phyloP scores from a whole-genome alignment of 129 eudicot genomes.

The Chrysanthemum seticuspe region DNA sequence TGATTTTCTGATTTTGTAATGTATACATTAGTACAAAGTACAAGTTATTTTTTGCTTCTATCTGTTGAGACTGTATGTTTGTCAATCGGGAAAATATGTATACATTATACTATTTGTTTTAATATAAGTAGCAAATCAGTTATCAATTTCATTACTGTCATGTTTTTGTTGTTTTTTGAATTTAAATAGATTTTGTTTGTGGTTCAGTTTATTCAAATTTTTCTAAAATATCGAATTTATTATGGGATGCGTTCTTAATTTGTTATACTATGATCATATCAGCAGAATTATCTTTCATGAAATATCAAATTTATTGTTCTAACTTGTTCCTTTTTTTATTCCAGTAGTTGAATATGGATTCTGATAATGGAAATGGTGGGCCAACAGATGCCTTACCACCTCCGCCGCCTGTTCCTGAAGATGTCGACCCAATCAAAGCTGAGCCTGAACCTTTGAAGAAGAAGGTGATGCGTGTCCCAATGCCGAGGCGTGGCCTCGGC shows the following conservation, averaged over 20 bases:
- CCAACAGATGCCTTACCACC: constrained; percentile 65
- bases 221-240: too few relatives aligned
- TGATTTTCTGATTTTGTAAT: not conserved
- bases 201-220: too few relatives aligned
- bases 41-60: too few relatives aligned
- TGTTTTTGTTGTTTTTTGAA: not conserved
- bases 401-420: constrained; percentile 71
- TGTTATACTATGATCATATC: too few relatives aligned
- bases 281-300: too few relatives aligned
- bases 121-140: not conserved
- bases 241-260: too few relatives aligned
- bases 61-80: too few relatives aligned
- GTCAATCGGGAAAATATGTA: too few relatives aligned
- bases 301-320: not conserved
- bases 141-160: not conserved
- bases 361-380: constrained; percentile 47
- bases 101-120: not conserved
- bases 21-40: too few relatives aligned
- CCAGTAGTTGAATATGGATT: constrained; percentile 50
- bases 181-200: too few relatives aligned
- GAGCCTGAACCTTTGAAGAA: constrained; percentile 40
- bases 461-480: constrained; percentile 60
- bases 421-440: constrained; percentile 53
- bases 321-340: constrained; percentile 17
- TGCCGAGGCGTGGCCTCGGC: constrained; percentile 77